phyloP scores from a whole-genome alignment of 1,284 basidiomycete species.

The Ustilago bromivora region DNA sequence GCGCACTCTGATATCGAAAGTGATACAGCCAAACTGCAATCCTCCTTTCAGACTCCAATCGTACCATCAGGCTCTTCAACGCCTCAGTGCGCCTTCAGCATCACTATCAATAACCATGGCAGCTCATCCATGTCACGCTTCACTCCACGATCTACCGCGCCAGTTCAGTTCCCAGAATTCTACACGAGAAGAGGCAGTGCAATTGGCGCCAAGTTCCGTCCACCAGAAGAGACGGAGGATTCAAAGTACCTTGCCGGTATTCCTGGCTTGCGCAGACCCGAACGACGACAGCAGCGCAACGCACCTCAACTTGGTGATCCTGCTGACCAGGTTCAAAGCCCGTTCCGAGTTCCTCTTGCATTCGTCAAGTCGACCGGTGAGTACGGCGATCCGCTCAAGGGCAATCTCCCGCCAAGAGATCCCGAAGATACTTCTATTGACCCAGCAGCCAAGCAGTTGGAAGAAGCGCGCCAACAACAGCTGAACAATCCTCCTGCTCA shows the following conservation, averaged over 20 bases:
- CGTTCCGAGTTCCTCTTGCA: conserved; percentile 48
- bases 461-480: conserved; percentile 19
- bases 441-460: conserved; percentile 23
- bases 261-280: conserved; percentile 39
- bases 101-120: not conserved
- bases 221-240: conserved; percentile 52
- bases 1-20: conserved; percentile 19
- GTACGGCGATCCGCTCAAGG: conserved; percentile 41
- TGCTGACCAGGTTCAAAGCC: conserved; percentile 25
- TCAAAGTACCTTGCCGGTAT: conserved; percentile 48
- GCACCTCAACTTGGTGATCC: conserved; percentile 39
- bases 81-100: conserved; percentile 18
- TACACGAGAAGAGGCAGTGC: conserved; percentile 33
- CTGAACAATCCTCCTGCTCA: conserved; percentile 20
- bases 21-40: not conserved
- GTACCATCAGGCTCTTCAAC: conserved; percentile 15
- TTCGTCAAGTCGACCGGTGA: conserved; percentile 59
- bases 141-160: conserved; percentile 26
- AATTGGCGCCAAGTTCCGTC: conserved; percentile 34
- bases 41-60: conserved; percentile 1
- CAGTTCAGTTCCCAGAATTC: conserved; percentile 43
- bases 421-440: conserved; percentile 6
- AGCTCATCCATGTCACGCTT: conserved; percentile 21
- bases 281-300: conserved; percentile 22
- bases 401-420: conserved; percentile 28